A percentile compares a stretch with the other conserved stretches of the same genome.
Conservation (phyloP, 768 basidiomycete species). For the Pleurotus pulmonarius region DNA sequence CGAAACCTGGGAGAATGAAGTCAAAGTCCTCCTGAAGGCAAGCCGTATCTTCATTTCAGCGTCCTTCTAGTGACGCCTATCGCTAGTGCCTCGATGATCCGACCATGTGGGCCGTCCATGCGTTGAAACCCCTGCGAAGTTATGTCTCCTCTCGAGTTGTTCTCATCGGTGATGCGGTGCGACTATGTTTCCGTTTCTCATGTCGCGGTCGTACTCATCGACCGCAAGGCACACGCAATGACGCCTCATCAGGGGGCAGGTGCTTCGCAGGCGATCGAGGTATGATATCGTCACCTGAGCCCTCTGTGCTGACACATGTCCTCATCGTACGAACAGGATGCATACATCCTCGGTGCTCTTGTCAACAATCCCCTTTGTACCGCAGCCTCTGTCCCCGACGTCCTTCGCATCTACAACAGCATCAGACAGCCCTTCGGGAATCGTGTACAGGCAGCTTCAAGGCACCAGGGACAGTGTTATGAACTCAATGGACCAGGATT, state of each 20-base stretch:
- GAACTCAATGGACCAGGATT: conserved; percentile 21
- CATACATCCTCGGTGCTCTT: conserved; percentile 30
- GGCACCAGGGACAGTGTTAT: conserved; percentile 15
- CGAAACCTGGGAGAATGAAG: conserved; percentile 43
- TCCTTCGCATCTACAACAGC: conserved; percentile 24
- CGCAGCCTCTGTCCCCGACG: conserved; percentile 15
- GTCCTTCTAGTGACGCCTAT: neutral
- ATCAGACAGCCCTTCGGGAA: conserved; percentile 25
- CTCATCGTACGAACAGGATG: conserved; percentile 24
- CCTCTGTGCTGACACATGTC: neutral
- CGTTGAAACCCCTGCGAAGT: conserved; percentile 32
- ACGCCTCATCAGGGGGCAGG: conserved; percentile 21
- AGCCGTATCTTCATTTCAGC: conserved; percentile 1
- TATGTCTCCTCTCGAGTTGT: conserved; percentile 36
- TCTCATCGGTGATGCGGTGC: conserved; percentile 46
- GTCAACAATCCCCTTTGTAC: conserved; percentile 14
- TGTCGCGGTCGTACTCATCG: neutral
- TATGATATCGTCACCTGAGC: conserved; percentile 11
- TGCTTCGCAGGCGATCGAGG: conserved; percentile 24
- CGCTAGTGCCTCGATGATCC: conserved; percentile 30
- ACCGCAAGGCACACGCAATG: conserved; percentile 22
- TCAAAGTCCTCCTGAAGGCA: conserved; percentile 39
- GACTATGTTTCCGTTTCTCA: conserved; percentile 5
- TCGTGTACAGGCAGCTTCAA: conserved; percentile 16
- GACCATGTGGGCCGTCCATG: conserved; percentile 41